These are phyloP conservation scores for Rubus idaeus DNA, from an alignment of 306 rosid genomes.

Conservation along the genomic window DNA sequence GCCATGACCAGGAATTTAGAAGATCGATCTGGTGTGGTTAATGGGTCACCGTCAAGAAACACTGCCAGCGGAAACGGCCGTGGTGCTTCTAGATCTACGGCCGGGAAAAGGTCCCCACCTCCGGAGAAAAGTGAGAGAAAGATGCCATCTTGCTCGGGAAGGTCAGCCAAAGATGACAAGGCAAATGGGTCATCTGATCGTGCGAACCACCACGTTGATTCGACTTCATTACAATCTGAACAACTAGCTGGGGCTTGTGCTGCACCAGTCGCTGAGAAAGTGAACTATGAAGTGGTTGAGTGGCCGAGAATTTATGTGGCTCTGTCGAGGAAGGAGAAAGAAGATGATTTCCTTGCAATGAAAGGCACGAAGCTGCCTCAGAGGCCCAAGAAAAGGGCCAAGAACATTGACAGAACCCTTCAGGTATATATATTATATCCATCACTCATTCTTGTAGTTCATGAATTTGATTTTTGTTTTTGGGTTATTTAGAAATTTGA, in stretches of 20 bases:
- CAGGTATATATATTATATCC: conserved; percentile 44
- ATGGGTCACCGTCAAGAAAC: conserved; percentile 55
- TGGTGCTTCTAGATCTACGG: conserved; percentile 45
- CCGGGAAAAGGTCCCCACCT: conserved; percentile 43
- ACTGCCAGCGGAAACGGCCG: conserved; percentile 30
- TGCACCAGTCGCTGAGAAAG: conserved; percentile 34
- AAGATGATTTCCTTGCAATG: conserved; percentile 81
- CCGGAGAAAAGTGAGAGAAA: conserved; percentile 50
- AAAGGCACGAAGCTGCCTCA: conserved; percentile 77
- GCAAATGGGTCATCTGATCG: conserved; percentile 45
- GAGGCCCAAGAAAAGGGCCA: conserved; percentile 82
- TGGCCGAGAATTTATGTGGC: conserved; percentile 69
- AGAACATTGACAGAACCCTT: conserved; percentile 55
- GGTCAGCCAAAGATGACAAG: conserved; percentile 47
- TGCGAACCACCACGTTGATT: conserved; percentile 34
- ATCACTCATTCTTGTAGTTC: neutral
- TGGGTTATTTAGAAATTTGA: neutral
- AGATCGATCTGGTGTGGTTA: conserved; percentile 42
- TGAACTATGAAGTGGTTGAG: conserved; percentile 36
- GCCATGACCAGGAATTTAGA: conserved; percentile 58
- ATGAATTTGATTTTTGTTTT: neutral
- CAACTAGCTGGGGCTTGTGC: conserved; percentile 17
- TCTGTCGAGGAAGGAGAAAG: conserved; percentile 79
- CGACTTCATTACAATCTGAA: conserved; percentile 36
- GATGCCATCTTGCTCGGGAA: conserved; percentile 30